Percentiles rank a stretch among this genome's conserved stretches.
Evolutionary conservation across 768 basidiomycete genomes (phyloP).

Genomic region (Hemileccinum rubropunctum): DNA sequence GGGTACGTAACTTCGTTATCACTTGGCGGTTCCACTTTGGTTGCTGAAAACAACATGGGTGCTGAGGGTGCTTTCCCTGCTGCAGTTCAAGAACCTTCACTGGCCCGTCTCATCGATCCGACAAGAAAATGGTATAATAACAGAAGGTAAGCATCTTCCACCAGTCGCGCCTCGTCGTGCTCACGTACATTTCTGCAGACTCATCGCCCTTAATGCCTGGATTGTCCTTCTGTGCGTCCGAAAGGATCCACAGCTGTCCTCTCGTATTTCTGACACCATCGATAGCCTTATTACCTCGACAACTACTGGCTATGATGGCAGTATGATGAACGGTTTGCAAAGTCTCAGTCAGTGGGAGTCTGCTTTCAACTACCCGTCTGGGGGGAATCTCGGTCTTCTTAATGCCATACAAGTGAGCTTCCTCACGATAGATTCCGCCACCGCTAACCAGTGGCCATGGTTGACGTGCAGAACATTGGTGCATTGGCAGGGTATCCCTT

Average conservation of each 20-base stretch:
- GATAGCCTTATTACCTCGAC: constrained; percentile 68
- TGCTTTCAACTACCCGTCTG: constrained; percentile 57
- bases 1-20: too few species aligned
- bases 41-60: constrained; percentile 40
- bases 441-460: background rate
- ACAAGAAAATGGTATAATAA: constrained; percentile 76
- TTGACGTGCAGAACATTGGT: constrained; percentile 57
- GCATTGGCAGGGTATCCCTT: constrained; percentile 68
- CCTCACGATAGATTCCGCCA: background rate
- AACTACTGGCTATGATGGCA: constrained; percentile 73
- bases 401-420: constrained; percentile 65
- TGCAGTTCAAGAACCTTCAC: constrained; percentile 34
- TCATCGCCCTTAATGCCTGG: constrained; percentile 67
- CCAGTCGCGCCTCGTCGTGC: background rate
- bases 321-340: constrained; percentile 80
- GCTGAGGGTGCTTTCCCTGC: constrained; percentile 43
- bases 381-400: constrained; percentile 59
- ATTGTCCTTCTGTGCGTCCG: constrained; percentile 59
- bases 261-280: background rate
- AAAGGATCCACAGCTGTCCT: background rate
- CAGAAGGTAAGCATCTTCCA: constrained; percentile 46
- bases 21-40: too few species aligned
- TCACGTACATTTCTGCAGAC: constrained; percentile 30
- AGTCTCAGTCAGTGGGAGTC: constrained; percentile 61
- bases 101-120: constrained; percentile 58